Evolutionary conservation across 106 monocot genomes (phyloP), one percentile per base, ranked within the genome.

Genomic region (Phalaenopsis equestris): DNA sequence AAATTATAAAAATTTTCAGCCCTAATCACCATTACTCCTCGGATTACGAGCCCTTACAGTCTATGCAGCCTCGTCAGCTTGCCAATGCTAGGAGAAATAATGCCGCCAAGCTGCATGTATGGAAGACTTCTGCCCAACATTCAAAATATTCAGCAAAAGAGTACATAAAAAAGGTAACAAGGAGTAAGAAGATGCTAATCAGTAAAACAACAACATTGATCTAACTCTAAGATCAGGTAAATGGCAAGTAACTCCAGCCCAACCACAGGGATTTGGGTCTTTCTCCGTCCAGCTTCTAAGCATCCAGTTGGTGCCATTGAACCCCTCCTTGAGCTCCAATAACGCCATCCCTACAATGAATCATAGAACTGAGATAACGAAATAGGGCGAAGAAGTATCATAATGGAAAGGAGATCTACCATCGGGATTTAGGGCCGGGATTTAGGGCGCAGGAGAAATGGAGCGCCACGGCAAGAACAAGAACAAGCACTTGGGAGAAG

Each of bases 51-150:
- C 21, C 73, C 79, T 90, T 87, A 98, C 94, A 98, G 85, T 81
- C 97, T 92, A 47, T 90, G 89, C 37, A 98, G 85, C 77, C 88
- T 86, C 14, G 77, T 80, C 70, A 98, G 97, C 85, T 94, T 94
- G 48, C 94, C 97, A 19, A 98, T 94, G 85, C 90, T 98, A 0
- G 90, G 86, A 39, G 97, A 94, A 75, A 98, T 89, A 80, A 90
- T 77, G 15, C 97, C 97, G 8, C 86, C 83, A 10, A 98, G 94
- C 72, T 88, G 90, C 94, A 92, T 89, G 70, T 89, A 98, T 1
- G 97, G 90, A 41, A 98, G 85, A 85, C 92, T 88, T 80, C 94
- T 97, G 84, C 77, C 75, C 18, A 36, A 75, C 15, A 81, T 23
- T n/a, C 8, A 6, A 8, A 82, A 57, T 52, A 4, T 16, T 79